Evolutionary conservation across 106 monocot species (phyloP).

Genomic region (Xerophyta viscosa): DNA sequence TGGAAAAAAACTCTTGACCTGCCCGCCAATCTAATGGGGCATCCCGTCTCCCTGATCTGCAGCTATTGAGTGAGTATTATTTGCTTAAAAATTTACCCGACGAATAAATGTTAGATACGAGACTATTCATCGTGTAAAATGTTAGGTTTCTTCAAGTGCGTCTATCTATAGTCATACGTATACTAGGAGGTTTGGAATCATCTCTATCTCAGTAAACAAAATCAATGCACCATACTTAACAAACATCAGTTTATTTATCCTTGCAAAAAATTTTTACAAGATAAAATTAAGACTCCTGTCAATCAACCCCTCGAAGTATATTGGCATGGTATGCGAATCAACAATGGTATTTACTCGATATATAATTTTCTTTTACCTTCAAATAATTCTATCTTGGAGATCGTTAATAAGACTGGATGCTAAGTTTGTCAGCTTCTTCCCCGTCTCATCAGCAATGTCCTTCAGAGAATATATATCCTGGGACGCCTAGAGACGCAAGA

Average conservation of each 20-base stretch:
- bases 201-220: neutral
- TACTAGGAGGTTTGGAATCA: neutral
- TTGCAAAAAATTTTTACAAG: neutral
- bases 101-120: no score
- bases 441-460: slow-evolving; percentile 73
- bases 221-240: neutral
- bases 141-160: no score
- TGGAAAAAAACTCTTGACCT: no score
- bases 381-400: slow-evolving; percentile 69
- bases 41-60: no score
- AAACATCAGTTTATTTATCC: neutral
- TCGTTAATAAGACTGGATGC: slow-evolving; percentile 62
- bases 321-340: neutral
- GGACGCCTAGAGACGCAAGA: slow-evolving; percentile 39
- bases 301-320: neutral
- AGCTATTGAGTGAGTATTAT: no score
- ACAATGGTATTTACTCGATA: neutral
- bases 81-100: no score
- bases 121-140: no score
- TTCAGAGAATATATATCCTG: slow-evolving; percentile 75
- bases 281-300: neutral
- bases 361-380: neutral
- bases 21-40: no score
- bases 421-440: slow-evolving; percentile 58
- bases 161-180: no score